Conservation (phyloP, 106 monocot species). For the Chionographis japonica region DNA sequence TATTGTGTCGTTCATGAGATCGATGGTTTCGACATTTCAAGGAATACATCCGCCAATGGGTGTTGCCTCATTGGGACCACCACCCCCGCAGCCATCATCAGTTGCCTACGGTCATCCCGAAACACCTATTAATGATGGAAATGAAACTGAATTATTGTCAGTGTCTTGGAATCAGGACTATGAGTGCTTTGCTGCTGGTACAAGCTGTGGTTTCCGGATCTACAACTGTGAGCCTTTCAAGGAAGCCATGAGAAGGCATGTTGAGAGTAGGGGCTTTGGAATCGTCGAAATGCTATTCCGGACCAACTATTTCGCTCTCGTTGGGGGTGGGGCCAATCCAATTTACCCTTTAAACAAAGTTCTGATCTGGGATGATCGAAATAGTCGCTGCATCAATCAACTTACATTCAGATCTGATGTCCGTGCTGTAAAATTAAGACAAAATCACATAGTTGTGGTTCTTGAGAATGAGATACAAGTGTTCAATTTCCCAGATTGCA, state of each 20-base stretch:
- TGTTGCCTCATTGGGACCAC: constrained; percentile 41
- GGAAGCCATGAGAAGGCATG: constrained; percentile 83
- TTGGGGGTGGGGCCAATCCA: constrained; percentile 35
- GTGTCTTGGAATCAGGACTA: constrained; percentile 95
- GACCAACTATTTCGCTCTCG: constrained; percentile 39
- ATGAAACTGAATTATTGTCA: constrained; percentile 60
- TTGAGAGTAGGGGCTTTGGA: constrained; percentile 78
- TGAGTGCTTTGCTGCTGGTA: constrained; percentile 76
- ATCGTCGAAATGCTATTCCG: constrained; percentile 65
- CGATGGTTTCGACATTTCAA: constrained; percentile 39
- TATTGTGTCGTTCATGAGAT: constrained; percentile 29
- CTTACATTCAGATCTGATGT: constrained; percentile 48
- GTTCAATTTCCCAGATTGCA: constrained; percentile 36
- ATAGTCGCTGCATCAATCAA: constrained; percentile 33
- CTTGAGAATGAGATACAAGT: constrained; percentile 46
- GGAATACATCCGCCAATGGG: constrained; percentile 20
- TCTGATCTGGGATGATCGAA: constrained; percentile 85
- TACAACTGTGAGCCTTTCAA: constrained; percentile 82
- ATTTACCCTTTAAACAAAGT: constrained; percentile 45
- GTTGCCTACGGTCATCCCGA: constrained; percentile 31
- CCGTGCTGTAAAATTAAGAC: constrained; percentile 32
- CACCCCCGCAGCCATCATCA: constrained; percentile 21
- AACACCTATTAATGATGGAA: constrained; percentile 26
- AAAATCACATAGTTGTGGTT: constrained; percentile 37
- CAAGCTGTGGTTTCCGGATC: constrained; percentile 73